Conservation (phyloP, 345 rosid genomes). For the Passiflora organensis region DNA sequence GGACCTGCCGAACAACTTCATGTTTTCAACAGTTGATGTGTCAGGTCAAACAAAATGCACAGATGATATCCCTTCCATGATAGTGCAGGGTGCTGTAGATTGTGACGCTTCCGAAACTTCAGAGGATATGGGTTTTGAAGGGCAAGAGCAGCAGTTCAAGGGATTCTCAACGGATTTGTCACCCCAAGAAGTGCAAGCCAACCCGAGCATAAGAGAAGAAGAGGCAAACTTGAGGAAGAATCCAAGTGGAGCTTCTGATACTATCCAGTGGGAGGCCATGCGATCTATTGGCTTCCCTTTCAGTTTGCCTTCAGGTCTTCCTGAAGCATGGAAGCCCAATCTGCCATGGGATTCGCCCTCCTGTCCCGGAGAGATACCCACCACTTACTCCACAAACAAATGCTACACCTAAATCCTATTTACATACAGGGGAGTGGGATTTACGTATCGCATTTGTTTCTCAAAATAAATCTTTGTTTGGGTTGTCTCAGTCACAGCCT, state of each 20-base stretch:
- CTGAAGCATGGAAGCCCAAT: slow-evolving; percentile 34
- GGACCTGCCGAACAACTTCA: slow-evolving; percentile 27
- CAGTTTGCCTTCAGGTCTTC: slow-evolving; percentile 32
- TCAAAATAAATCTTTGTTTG: background rate
- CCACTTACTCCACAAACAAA: slow-evolving; percentile 48
- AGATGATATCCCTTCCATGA: slow-evolving; percentile 26
- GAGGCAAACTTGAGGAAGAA: slow-evolving; percentile 29
- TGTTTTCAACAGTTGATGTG: slow-evolving; percentile 34
- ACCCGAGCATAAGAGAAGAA: slow-evolving; percentile 16
- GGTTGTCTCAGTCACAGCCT: slow-evolving; percentile 7
- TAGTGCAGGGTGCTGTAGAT: slow-evolving; percentile 20
- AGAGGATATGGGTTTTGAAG: slow-evolving; percentile 35
- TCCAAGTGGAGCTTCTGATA: slow-evolving; percentile 5
- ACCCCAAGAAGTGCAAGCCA: slow-evolving; percentile 33
- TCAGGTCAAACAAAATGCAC: slow-evolving; percentile 22
- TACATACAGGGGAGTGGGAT: slow-evolving; percentile 3
- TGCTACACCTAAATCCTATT: slow-evolving; percentile 38
- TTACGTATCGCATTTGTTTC: slow-evolving; percentile 13
- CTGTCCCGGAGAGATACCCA: slow-evolving; percentile 46
- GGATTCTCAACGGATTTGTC: slow-evolving; percentile 36
- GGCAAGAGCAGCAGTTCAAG: slow-evolving; percentile 21
- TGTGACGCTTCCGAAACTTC: slow-evolving; percentile 17
- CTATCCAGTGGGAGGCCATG: slow-evolving; percentile 25
- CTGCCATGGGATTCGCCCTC: slow-evolving; percentile 48
- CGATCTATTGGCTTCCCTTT: slow-evolving; percentile 52